A percentile compares a stretch with the other conserved stretches of the same genome.
Conservation (phyloP, 2,329 filamentous ascomycete species). For the Pseudocercospora ulei region DNA sequence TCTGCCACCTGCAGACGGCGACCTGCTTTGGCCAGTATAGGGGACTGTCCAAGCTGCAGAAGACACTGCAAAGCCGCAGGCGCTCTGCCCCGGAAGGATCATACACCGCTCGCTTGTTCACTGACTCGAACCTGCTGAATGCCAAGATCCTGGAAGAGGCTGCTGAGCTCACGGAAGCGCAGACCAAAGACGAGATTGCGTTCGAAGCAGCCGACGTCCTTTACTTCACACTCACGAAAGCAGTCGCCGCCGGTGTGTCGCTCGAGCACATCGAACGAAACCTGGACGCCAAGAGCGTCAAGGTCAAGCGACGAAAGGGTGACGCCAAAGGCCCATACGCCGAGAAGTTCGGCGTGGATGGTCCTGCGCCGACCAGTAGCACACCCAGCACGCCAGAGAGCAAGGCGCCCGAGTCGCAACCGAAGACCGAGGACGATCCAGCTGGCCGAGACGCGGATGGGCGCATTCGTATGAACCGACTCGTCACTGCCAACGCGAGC, state of each 20-base stretch:
- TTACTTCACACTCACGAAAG: conserved; percentile 91
- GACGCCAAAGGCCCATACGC: conserved; percentile 93
- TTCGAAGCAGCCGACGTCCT: conserved; percentile 92
- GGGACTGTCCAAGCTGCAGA: conserved; percentile 74
- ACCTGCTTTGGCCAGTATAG: conserved; percentile 82
- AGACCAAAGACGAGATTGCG: conserved; percentile 70
- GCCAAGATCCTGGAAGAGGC: conserved; percentile 99
- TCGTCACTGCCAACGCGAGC: conserved; percentile 57
- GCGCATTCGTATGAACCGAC: conserved; percentile 73
- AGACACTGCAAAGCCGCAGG: conserved; percentile 75
- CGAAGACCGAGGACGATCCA: conserved; percentile 46
- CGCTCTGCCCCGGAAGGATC: conserved; percentile 75
- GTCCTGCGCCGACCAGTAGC: conserved; percentile 21
- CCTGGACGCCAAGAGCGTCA: conserved; percentile 86
- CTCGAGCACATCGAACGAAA: conserved; percentile 85
- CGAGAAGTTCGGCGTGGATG: conserved; percentile 62
- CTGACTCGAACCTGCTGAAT: conserved; percentile 74
- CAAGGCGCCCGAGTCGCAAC: conserved; percentile 46
- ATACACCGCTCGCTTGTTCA: conserved; percentile 88
- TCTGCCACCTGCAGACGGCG: conserved; percentile 87
- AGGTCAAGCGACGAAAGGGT: conserved; percentile 85
- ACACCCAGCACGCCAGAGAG: conserved; percentile 35
- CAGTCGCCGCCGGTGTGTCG: conserved; percentile 70
- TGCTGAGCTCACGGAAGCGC: conserved; percentile 83
- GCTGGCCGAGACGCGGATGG: conserved; percentile 42